Percentiles rank a stretch among this genome's conserved stretches.
Conservation (phyloP, 352 stramenopile species). For the Phytophthora nicotianae region DNA sequence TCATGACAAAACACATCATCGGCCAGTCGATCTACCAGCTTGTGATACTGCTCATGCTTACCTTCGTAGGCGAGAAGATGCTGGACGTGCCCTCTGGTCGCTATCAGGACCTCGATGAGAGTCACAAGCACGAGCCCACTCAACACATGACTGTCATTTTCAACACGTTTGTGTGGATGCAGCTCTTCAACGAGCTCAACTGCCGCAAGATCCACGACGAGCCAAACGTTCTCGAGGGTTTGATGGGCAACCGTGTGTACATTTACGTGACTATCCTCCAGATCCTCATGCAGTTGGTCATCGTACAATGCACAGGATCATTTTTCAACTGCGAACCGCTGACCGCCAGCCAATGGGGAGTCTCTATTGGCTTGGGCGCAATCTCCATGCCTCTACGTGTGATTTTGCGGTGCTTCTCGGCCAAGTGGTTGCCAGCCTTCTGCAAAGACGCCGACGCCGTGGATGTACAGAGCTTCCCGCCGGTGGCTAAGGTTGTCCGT, state of each 20-base stretch:
- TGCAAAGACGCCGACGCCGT: conserved; percentile 57
- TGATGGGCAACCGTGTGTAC: conserved; percentile 93
- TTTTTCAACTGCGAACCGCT: conserved; percentile 73
- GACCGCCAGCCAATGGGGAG: conserved; percentile 49
- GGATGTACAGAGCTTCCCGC: conserved; percentile 35
- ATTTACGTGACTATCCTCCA: conserved; percentile 91
- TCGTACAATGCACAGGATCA: conserved; percentile 93
- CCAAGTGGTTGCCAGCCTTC: conserved; percentile 68
- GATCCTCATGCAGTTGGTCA: conserved; percentile 92
- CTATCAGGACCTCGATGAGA: conserved; percentile 39
- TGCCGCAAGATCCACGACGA: conserved; percentile 86
- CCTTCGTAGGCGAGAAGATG: conserved; percentile 76
- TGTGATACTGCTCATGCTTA: conserved; percentile 85
- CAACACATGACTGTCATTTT: conserved; percentile 97
- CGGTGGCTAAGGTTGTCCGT: conserved; percentile 35
- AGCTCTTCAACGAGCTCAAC: conserved; percentile 93
- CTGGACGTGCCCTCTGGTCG: conserved; percentile 55
- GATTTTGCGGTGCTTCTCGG: conserved; percentile 52
- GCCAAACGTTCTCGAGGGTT: conserved; percentile 94
- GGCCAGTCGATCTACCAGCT: conserved; percentile 94
- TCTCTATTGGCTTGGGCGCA: conserved; percentile 60
- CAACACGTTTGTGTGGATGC: conserved; percentile 98
- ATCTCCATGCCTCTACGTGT: conserved; percentile 56
- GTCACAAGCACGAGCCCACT: conserved; percentile 54
- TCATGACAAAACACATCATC: conserved; percentile 97